These are phyloP conservation scores for Solanum virginianum DNA, from an alignment of 257 asterid species.

Conservation along the genomic window DNA sequence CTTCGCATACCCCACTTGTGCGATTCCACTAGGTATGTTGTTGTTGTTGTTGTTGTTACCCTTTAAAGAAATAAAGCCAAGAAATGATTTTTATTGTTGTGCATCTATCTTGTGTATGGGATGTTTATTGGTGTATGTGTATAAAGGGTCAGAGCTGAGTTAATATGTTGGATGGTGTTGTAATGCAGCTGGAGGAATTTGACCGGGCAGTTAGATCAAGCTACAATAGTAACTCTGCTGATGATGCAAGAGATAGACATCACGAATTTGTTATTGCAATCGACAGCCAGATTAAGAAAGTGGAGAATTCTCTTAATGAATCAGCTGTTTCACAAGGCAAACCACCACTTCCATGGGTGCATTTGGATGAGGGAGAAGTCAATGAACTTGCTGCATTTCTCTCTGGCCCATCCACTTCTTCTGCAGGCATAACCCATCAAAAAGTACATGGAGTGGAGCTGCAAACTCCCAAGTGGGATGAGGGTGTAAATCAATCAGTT, in stretches of 20 bases:
- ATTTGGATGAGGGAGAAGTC: slow-evolving; percentile 69
- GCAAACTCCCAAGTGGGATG: slow-evolving; percentile 9
- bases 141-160: background rate
- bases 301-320: slow-evolving; percentile 49
- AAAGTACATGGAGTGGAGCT: slow-evolving; percentile 17
- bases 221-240: slow-evolving; percentile 33
- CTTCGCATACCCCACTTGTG: too few species aligned
- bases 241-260: slow-evolving; percentile 75
- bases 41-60: too few species aligned
- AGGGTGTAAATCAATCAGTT: slow-evolving; percentile 12
- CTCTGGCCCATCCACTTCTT: slow-evolving; percentile 36
- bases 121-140: background rate
- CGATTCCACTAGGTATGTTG: too few species aligned
- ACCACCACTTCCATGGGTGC: slow-evolving; percentile 87
- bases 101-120: background rate
- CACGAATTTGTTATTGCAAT: slow-evolving; percentile 53
- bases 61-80: background rate
- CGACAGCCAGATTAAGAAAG: slow-evolving; percentile 44
- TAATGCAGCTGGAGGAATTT: slow-evolving; percentile 80
- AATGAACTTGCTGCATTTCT: slow-evolving; percentile 80
- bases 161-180: slow-evolving; percentile 1
- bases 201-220: slow-evolving; percentile 74
- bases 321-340: slow-evolving; percentile 43
- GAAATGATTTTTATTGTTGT: background rate
- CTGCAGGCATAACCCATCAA: slow-evolving; percentile 6